Conservation (phyloP, 1,284 basidiomycete species). For the Boletellus deceptivus region DNA sequence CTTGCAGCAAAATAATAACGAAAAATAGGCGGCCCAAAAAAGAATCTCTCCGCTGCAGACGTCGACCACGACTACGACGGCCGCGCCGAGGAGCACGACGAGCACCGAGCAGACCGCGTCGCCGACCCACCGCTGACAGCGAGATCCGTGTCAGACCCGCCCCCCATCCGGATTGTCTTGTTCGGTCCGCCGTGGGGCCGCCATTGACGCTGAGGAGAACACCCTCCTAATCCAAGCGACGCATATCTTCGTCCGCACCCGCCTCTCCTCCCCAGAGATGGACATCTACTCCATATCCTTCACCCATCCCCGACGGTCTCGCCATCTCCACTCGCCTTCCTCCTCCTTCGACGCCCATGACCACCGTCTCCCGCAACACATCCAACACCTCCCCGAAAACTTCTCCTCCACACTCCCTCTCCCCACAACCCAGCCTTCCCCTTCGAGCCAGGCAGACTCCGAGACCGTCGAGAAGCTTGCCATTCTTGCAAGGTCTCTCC, state of each 20-base stretch:
- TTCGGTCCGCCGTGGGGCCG: slow-evolving; percentile 1
- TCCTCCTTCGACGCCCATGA: slow-evolving; percentile 63
- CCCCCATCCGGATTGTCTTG: background rate
- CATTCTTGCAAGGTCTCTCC: slow-evolving; percentile 75
- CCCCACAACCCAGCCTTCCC: slow-evolving; percentile 44
- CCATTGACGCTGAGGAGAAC: slow-evolving; percentile 25
- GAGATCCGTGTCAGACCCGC: slow-evolving; percentile 3
- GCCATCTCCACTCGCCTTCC: slow-evolving; percentile 54
- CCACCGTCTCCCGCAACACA: slow-evolving; percentile 46
- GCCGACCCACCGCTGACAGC: slow-evolving; percentile 4
- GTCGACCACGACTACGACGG: slow-evolving; percentile 25
- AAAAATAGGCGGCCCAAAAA: slow-evolving; percentile 16
- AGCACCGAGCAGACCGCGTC: slow-evolving; percentile 24
- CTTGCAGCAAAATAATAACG: slow-evolving; percentile 6
- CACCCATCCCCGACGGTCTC: slow-evolving; percentile 78
- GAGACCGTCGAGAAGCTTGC: slow-evolving; percentile 82
- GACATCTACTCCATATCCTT: slow-evolving; percentile 93
- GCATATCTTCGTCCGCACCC: slow-evolving; percentile 15
- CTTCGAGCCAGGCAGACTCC: slow-evolving; percentile 48
- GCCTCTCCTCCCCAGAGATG: slow-evolving; percentile 47
- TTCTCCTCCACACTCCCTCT: slow-evolving; percentile 36
- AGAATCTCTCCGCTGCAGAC: slow-evolving; percentile 18
- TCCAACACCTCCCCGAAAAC: slow-evolving; percentile 32
- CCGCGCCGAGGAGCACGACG: slow-evolving; percentile 14
- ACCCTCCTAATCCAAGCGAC: slow-evolving; percentile 25